A percentile compares a stretch with the other conserved stretches of the same genome.
These are phyloP conservation scores for Baorangia bicolor DNA, from an alignment of 768 basidiomycete species.

Conservation along the genomic window DNA sequence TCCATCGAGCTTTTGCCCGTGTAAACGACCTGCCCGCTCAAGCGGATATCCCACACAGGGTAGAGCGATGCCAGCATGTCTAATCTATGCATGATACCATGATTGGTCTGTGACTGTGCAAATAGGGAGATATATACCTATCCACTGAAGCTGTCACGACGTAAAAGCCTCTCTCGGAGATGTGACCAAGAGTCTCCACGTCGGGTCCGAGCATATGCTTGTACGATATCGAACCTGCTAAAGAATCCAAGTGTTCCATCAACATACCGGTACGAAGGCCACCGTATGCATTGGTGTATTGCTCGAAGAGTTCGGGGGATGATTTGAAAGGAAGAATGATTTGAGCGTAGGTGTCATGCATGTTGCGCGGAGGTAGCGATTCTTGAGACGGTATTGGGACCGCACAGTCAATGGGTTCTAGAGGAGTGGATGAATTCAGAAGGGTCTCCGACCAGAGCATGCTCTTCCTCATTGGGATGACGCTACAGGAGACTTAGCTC, in stretches of 20 bases:
- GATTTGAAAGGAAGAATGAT: constrained; percentile 63
- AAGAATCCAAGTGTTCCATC: constrained; percentile 79
- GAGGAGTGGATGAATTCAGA: constrained; percentile 36
- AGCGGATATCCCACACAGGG: constrained; percentile 62
- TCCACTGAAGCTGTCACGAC: constrained; percentile 85
- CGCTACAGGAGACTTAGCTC: constrained; percentile 34
- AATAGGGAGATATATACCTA: constrained; percentile 38
- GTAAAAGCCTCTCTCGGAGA: constrained; percentile 69
- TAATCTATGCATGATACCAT: constrained; percentile 40
- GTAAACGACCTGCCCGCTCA: constrained; percentile 81
- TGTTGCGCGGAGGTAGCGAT: constrained; percentile 47
- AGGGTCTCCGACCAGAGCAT: constrained; percentile 61
- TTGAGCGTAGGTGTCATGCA: constrained; percentile 74
- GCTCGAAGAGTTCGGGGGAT: constrained; percentile 56
- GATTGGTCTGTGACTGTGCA: neutral
- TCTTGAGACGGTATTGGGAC: constrained; percentile 13
- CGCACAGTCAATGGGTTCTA: constrained; percentile 13
- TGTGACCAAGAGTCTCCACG: constrained; percentile 51
- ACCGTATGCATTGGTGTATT: constrained; percentile 69
- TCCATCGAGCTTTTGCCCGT: constrained; percentile 80
- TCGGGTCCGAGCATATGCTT: constrained; percentile 74
- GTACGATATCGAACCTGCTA: constrained; percentile 84
- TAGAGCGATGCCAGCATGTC: constrained; percentile 65
- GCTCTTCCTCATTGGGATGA: constrained; percentile 55
- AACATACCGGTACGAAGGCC: constrained; percentile 71